Percentiles rank a stretch among this genome's conserved stretches.
Conservation (phyloP, 495 filamentous ascomycete genomes). For the Chlorociboria aeruginascens region DNA sequence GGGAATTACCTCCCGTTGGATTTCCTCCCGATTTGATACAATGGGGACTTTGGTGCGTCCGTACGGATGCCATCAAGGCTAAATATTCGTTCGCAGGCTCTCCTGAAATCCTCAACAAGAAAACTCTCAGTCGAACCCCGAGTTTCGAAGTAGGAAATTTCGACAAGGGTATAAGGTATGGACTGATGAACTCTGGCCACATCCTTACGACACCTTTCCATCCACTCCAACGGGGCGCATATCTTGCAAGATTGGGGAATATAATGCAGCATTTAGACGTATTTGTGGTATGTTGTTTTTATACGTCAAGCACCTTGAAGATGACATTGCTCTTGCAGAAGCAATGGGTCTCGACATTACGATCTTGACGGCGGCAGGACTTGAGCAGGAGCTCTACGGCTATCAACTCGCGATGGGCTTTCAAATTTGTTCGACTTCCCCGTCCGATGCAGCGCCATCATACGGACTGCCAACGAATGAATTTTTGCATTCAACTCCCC, state of each 20-base stretch:
- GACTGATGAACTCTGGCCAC: slow-evolving; percentile 3
- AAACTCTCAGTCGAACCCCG: background rate
- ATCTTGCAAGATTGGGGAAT: slow-evolving; percentile 1
- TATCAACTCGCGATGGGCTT: slow-evolving; percentile 2
- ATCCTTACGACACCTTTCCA: slow-evolving; percentile 6
- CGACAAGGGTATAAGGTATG: background rate
- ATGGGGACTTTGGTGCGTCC: too few species aligned
- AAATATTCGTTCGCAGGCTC: background rate
- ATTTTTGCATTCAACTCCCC: background rate
- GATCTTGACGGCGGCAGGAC: background rate
- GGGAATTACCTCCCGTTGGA: too few species aligned
- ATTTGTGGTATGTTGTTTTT: slow-evolving; percentile 1
- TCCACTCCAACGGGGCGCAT: slow-evolving; percentile 3
- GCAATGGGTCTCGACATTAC: background rate
- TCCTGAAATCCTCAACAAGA: background rate
- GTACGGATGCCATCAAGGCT: too few species aligned
- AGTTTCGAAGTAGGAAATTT: background rate
- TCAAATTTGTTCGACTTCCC: background rate
- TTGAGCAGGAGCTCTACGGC: slow-evolving; percentile 1
- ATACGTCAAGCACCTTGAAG: background rate
- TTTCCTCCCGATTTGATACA: too few species aligned
- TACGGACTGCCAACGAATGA: background rate
- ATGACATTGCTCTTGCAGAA: slow-evolving; percentile 3
- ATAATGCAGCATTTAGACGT: background rate
- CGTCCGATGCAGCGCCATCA: background rate